Percentiles rank a stretch among this genome's conserved stretches.
phyloP scores from a whole-genome alignment of 768 basidiomycete genomes.

The Suillus fuscotomentosus region DNA sequence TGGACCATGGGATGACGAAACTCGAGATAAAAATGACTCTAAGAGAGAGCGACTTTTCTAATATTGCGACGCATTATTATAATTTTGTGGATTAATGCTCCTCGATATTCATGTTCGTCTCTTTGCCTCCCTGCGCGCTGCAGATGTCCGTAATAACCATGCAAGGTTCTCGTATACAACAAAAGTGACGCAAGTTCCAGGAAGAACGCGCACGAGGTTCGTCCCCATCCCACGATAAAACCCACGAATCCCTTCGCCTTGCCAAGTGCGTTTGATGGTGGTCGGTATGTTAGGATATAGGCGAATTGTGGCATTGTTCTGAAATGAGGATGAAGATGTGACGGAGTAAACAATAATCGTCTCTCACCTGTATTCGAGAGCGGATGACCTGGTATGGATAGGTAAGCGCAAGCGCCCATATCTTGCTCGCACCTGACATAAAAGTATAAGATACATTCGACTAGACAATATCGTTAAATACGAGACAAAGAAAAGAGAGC shows the following conservation, averaged over 20 bases:
- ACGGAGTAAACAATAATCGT: constrained; percentile 7
- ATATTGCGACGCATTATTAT: background rate
- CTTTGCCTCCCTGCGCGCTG: constrained; percentile 46
- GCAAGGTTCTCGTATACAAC: constrained; percentile 95
- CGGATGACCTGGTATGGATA: constrained; percentile 98
- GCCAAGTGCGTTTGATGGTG: constrained; percentile 79
- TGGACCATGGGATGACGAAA: too few species aligned
- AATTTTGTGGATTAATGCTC: background rate
- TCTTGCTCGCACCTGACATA: constrained; percentile 90
- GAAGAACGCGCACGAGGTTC: constrained; percentile 91
- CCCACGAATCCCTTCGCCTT: constrained; percentile 73
- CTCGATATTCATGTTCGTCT: background rate
- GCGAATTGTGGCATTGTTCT: constrained; percentile 67
- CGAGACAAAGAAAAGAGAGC: background rate
- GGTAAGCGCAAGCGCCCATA: constrained; percentile 77
- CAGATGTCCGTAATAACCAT: constrained; percentile 72
- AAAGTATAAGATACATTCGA: constrained; percentile 88
- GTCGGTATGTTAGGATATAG: constrained; percentile 83
- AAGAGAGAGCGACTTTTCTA: background rate
- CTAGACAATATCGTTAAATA: constrained; percentile 38
- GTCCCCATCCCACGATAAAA: constrained; percentile 96
- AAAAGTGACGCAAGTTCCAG: constrained; percentile 97
- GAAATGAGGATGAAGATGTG: constrained; percentile 4
- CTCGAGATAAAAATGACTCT: background rate
- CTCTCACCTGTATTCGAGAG: constrained; percentile 82